Evolutionary conservation across 139 green algal genomes (phyloP), one percentile per base, ranked within the genome.

Genomic region (Choricystis sp.): DNA sequence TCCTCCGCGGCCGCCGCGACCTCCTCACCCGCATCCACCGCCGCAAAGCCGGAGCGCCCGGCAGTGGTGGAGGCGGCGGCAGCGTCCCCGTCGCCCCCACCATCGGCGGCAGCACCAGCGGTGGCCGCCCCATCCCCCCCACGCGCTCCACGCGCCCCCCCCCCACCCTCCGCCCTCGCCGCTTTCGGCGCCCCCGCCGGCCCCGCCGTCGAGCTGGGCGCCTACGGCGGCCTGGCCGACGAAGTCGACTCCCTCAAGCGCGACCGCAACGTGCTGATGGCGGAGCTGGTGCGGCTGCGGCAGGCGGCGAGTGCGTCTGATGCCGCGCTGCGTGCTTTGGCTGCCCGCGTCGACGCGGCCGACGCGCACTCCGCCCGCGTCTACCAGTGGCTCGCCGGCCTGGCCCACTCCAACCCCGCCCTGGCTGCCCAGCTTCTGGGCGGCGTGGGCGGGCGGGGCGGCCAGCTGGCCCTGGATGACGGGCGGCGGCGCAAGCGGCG

Each of bases 211-310:
- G 72, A 95, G 82, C 62, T 96, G 19, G 89, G 89, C 2, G 61
- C 75, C 2, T 94, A 84, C 71, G 86, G 86, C 21, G 86, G 84
- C 2, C 66, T 87, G 56, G 63, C 72, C 29, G 81, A 90, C 62
- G 85, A 95, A 58, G 77, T 96, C 64, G 85, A 91, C 49, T 49
- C 64, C 19, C 69, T 95, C 21, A 94, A 94, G 69, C 74, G 89
- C 1, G 89, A 96, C 68, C 94, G 91, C 60, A 87, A 83, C 28
- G 64, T 92, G 56, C 72, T 96, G 20, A 87, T 92, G 81, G 62
- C 88, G 65, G 89, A 96, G 78, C 77, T 96, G 4, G 80, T 94
- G 24, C 76, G 86, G 2, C 57, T 94, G 66, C 70, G 88, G 27
- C 83, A 94, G 74, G 65, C 80, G 64, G 82, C 88, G 68, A 62